Percentiles rank a stretch among this genome's conserved stretches.
Conservation (phyloP, 148 eudicot species). For the Tetragonia tetragonoides region DNA sequence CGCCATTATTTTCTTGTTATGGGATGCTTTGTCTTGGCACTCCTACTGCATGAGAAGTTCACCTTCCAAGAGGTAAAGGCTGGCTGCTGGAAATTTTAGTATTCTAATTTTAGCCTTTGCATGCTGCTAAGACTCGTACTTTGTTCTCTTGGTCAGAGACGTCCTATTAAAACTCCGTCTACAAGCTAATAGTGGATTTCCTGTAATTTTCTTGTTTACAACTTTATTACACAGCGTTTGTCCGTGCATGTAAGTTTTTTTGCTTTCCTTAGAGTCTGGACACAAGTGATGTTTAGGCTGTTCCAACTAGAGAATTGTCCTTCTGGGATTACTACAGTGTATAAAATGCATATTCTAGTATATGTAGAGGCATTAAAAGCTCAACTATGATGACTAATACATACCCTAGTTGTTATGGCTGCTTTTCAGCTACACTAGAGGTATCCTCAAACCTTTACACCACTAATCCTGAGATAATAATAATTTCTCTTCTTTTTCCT, state of each 20-base stretch:
- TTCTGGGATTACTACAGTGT: neutral
- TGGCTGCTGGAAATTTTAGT: no score
- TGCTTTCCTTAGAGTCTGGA: neutral
- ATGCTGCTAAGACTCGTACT: no score
- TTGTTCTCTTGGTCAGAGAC: neutral
- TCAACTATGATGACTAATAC: no score
- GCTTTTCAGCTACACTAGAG: neutral
- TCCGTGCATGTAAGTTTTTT: neutral
- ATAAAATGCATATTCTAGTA: neutral
- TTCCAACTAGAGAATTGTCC: neutral
- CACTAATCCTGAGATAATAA: neutral
- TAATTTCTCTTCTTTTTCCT: neutral
- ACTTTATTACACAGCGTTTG: no score
- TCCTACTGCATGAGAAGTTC: constrained; percentile 76
- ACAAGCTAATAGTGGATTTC: neutral
- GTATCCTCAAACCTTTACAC: neutral
- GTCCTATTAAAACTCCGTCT: neutral
- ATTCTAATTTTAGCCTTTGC: neutral
- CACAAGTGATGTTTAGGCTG: neutral
- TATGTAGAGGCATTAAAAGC: neutral
- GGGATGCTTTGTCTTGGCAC: constrained; percentile 60
- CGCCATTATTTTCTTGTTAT: constrained; percentile 62
- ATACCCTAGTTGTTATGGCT: neutral
- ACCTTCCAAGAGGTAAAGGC: constrained; percentile 67
- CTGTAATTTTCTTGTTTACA: neutral